Percentiles rank a stretch among this genome's conserved stretches.
Evolutionary conservation across 306 rosid species (phyloP).

Genomic region (Delonix regia): DNA sequence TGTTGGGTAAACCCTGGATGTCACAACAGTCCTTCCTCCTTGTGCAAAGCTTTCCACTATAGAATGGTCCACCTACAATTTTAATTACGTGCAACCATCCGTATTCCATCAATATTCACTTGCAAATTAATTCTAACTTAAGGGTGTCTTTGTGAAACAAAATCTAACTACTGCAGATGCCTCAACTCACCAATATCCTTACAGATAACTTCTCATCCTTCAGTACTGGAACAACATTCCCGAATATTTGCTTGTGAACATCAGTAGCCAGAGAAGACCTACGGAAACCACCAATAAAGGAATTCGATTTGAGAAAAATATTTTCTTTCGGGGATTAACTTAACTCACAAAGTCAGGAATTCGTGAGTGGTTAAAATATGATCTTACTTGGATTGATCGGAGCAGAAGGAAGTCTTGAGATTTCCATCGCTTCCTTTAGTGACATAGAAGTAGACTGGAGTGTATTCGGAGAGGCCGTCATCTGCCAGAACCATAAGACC

Average conservation of each 20-base stretch:
- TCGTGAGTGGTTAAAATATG: background rate
- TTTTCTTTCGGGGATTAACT: background rate
- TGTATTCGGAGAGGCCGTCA: conserved; percentile 61
- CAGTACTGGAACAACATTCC: conserved; percentile 74
- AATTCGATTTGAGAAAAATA: background rate
- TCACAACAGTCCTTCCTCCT: conserved; percentile 83
- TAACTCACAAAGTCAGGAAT: background rate
- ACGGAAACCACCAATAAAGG: background rate
- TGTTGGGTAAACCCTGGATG: conserved; percentile 88
- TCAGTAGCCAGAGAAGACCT: conserved; percentile 85
- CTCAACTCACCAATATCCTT: conserved; percentile 66
- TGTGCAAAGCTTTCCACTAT: conserved; percentile 87
- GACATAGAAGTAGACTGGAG: conserved; percentile 80
- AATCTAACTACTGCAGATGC: background rate
- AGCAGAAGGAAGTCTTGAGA: conserved; percentile 65
- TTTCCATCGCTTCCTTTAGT: conserved; percentile 61
- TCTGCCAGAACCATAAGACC: conserved; percentile 87
- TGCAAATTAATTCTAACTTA: background rate
- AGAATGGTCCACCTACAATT: conserved; percentile 83
- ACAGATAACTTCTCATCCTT: conserved; percentile 68
- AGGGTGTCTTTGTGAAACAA: background rate
- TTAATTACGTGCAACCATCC: background rate
- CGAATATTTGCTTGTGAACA: conserved; percentile 58
- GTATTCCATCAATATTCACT: background rate
- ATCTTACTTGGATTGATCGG: conserved; percentile 76